Conservation (phyloP, 2,329 filamentous ascomycete genomes). For the Achaetomium macrosporum region DNA sequence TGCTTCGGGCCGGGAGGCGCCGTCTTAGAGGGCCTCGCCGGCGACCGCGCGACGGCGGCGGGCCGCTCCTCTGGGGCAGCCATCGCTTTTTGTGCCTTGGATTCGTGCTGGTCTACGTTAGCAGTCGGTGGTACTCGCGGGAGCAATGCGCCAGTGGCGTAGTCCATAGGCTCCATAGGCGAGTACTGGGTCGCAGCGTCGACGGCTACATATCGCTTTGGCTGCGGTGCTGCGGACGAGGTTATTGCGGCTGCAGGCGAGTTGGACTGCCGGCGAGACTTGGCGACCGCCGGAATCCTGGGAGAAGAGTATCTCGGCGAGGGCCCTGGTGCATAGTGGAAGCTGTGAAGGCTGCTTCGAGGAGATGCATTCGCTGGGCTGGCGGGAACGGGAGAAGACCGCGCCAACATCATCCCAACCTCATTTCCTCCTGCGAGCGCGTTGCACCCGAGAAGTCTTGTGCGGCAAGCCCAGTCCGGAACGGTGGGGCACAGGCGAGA, state of each 20-base stretch:
- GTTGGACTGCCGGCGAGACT: constrained; percentile 38
- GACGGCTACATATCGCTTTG: constrained; percentile 41
- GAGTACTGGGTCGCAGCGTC: constrained; percentile 46
- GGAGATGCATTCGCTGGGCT: constrained; percentile 49
- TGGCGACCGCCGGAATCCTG: constrained; percentile 34
- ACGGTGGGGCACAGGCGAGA: constrained; percentile 15
- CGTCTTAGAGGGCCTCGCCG: constrained; percentile 20
- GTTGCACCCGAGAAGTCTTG: constrained; percentile 10
- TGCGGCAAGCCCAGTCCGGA: constrained; percentile 12
- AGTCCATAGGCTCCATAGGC: constrained; percentile 42
- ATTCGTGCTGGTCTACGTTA: constrained; percentile 24
- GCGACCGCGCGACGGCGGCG: constrained; percentile 14
- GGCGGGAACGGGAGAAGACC: constrained; percentile 46
- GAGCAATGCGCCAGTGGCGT: constrained; percentile 25
- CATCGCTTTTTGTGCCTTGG: constrained; percentile 26
- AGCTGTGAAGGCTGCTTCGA: constrained; percentile 33
- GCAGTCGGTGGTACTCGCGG: constrained; percentile 21
- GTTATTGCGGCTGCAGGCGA: constrained; percentile 31
- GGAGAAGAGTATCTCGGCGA: constrained; percentile 38
- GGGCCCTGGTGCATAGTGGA: constrained; percentile 44
- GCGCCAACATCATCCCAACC: constrained; percentile 54
- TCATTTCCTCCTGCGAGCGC: constrained; percentile 36
- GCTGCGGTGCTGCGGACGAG: constrained; percentile 25
- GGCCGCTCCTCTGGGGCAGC: constrained; percentile 25
- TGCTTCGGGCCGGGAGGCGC: constrained; percentile 22